Evolutionary conservation across 768 basidiomycete genomes (phyloP).

Genomic region (Lactifluus hygrophoroides): DNA sequence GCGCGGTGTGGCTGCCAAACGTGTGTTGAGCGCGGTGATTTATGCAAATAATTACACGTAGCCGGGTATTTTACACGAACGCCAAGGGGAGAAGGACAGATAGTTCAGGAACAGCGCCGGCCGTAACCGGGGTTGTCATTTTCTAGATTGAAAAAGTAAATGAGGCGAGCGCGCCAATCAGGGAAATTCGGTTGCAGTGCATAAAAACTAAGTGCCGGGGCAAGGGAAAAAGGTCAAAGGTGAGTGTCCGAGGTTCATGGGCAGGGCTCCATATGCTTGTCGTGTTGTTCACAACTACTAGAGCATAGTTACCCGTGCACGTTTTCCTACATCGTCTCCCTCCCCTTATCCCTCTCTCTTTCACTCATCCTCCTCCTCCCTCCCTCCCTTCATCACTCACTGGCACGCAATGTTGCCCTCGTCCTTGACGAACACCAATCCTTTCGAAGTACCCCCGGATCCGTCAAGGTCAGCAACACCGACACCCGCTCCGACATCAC

Average conservation of each 20-base stretch:
- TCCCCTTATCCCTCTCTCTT: background rate
- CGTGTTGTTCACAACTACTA: background rate
- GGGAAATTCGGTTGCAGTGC: background rate
- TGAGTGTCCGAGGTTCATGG: background rate
- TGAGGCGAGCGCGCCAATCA: background rate
- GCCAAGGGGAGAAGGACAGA: background rate
- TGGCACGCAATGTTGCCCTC: constrained; percentile 8
- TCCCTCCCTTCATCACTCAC: background rate
- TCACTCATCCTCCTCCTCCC: background rate
- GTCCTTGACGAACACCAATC: constrained; percentile 2
- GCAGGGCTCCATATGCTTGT: background rate
- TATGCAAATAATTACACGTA: too few relatives aligned
- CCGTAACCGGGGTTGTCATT: background rate
- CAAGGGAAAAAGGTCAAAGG: background rate
- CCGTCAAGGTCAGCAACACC: constrained; percentile 8
- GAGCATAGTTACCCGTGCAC: background rate
- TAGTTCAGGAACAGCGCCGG: background rate
- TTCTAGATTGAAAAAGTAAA: background rate
- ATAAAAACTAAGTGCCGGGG: background rate
- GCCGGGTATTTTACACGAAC: background rate
- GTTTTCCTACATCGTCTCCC: background rate
- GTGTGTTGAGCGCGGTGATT: background rate
- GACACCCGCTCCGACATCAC: background rate
- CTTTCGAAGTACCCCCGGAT: constrained; percentile 12
- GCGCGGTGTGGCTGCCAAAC: background rate